Conservation (phyloP, 768 basidiomycete species). For the Lentinula edodes region DNA sequence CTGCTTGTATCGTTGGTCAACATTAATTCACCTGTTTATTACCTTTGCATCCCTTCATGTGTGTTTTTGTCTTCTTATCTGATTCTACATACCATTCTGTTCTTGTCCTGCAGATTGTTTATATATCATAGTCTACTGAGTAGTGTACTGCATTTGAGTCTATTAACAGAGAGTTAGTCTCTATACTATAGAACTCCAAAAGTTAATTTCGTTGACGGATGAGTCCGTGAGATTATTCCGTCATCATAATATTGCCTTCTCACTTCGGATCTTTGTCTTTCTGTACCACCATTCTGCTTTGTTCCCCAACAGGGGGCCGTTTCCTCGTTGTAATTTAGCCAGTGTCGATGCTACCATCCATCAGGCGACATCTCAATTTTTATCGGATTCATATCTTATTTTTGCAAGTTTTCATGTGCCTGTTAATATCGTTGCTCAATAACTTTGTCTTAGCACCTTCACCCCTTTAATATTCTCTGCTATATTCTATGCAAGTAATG, state of each 20-base stretch:
- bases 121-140: constrained; percentile 2
- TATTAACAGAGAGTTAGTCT: constrained; percentile 1
- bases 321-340: not conserved
- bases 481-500: constrained; percentile 84
- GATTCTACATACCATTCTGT: not conserved
- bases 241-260: not conserved
- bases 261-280: not conserved
- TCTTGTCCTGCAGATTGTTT: constrained; percentile 7
- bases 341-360: constrained; percentile 13
- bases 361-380: constrained; percentile 56
- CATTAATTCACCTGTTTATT: constrained; percentile 8
- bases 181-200: not conserved
- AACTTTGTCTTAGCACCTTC: constrained; percentile 45
- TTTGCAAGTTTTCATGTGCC: constrained; percentile 39
- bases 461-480: constrained; percentile 74
- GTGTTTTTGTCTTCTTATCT: not conserved
- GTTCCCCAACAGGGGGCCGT: not conserved
- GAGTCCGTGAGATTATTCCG: not conserved
- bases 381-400: constrained; percentile 57
- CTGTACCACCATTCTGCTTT: not conserved
- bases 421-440: not conserved
- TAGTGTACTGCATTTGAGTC: constrained; percentile 2
- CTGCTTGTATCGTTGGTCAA: constrained; percentile 15
- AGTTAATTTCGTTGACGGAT: not conserved
- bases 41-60: constrained; percentile 10